A percentile compares a stretch with the other conserved stretches of the same genome.
These are phyloP conservation scores for Luffa acutangula DNA, from an alignment of 306 rosid species.

Conservation along the genomic window DNA sequence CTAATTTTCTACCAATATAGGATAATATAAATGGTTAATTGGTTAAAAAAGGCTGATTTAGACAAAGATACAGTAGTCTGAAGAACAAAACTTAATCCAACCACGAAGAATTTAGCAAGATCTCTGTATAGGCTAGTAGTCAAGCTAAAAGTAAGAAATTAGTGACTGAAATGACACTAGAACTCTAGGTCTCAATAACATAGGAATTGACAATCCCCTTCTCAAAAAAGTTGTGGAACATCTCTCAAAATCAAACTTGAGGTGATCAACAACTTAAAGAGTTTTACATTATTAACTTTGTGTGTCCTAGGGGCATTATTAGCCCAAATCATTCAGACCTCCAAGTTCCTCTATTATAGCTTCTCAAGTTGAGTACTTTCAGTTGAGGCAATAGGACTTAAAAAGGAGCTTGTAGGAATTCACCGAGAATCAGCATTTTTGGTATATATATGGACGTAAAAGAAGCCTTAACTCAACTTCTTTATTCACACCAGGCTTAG, in stretches of 20 bases:
- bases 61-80: not conserved
- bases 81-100: too few species aligned
- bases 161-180: too few species aligned
- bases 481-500: not conserved
- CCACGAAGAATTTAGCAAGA: too few species aligned
- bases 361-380: not conserved
- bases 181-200: too few species aligned
- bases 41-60: not conserved
- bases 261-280: not conserved
- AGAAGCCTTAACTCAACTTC: not conserved
- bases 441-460: not conserved
- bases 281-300: not conserved
- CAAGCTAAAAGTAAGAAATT: too few species aligned
- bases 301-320: not conserved
- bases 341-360: not conserved
- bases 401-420: not conserved
- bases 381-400: not conserved
- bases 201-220: too few species aligned
- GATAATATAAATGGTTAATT: not conserved
- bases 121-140: too few species aligned
- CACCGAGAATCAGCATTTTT: not conserved
- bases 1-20: not conserved
- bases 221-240: too few species aligned
- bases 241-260: not conserved
- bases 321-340: not conserved